phyloP scores from a whole-genome alignment of 805 yeast species.

The Sungouiella blattae region DNA sequence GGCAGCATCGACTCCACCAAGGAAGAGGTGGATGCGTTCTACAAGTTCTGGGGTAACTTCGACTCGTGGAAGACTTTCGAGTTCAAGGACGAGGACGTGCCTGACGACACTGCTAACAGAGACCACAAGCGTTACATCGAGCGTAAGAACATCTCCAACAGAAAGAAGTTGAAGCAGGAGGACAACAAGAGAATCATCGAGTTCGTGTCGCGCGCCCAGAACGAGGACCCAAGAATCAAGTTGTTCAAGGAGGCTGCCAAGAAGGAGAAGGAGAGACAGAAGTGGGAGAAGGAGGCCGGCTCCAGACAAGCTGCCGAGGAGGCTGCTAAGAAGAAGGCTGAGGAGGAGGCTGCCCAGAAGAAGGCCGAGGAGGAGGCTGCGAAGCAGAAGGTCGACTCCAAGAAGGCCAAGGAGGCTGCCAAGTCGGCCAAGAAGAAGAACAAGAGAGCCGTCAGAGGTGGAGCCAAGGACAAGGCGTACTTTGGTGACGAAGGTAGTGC shows the following conservation, averaged over 20 bases:
- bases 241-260: slow-evolving; percentile 90
- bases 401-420: slow-evolving; percentile 89
- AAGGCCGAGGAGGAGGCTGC: slow-evolving; percentile 73
- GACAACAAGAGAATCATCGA: slow-evolving; percentile 88
- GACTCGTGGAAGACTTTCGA: slow-evolving; percentile 99
- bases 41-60: slow-evolving; percentile 87
- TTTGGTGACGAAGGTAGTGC: slow-evolving; percentile 76
- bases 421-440: slow-evolving; percentile 98
- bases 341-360: slow-evolving; percentile 76
- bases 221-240: slow-evolving; percentile 94
- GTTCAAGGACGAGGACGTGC: slow-evolving; percentile 97
- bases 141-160: slow-evolving; percentile 93
- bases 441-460: slow-evolving; percentile 78
- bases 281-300: slow-evolving; percentile 98
- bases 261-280: slow-evolving; percentile 88
- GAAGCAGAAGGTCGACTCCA: slow-evolving; percentile 57
- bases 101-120: slow-evolving; percentile 98
- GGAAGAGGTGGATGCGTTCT: slow-evolving; percentile 82
- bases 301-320: slow-evolving; percentile 94
- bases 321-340: slow-evolving; percentile 81
- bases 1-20: slow-evolving; percentile 69
- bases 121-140: slow-evolving; percentile 98
- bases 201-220: slow-evolving; percentile 80
- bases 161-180: slow-evolving; percentile 97
- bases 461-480: slow-evolving; percentile 80